phyloP scores from a whole-genome alignment of 176 grass and related monocot genomes.

The Rhynchospora pubera region DNA sequence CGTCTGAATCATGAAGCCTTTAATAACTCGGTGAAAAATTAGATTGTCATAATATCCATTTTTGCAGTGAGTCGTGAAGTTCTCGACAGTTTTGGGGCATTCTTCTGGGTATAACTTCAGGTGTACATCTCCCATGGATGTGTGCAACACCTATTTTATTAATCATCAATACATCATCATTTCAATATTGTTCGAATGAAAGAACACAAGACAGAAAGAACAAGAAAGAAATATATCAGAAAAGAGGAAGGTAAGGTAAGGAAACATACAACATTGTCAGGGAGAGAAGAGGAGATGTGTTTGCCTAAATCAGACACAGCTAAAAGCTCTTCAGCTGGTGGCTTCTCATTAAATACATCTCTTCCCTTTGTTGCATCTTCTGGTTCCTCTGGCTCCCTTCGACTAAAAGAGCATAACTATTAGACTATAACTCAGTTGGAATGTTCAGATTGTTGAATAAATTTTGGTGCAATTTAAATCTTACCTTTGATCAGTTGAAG shows the following conservation, averaged over 20 bases:
- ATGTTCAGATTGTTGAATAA: constrained; percentile 5
- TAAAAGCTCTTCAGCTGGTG: constrained; percentile 93
- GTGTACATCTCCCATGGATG: constrained; percentile 93
- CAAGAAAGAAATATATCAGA: constrained; percentile 13
- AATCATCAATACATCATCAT: neutral
- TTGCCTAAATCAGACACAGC: constrained; percentile 88
- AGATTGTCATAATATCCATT: constrained; percentile 98
- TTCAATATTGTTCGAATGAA: neutral
- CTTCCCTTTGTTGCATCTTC: constrained; percentile 98
- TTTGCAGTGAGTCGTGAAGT: constrained; percentile 94
- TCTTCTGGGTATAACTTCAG: constrained; percentile 93
- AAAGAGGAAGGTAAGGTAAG: neutral
- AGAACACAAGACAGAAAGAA: neutral
- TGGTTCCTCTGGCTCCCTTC: constrained; percentile 89
- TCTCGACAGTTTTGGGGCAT: constrained; percentile 98
- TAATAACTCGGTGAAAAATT: constrained; percentile 97
- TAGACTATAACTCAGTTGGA: constrained; percentile 7
- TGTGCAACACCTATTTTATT: constrained; percentile 66
- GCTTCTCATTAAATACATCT: constrained; percentile 98
- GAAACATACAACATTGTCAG: constrained; percentile 76
- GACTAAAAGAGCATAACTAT: constrained; percentile 38
- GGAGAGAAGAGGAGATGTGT: constrained; percentile 71
- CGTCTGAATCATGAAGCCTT: constrained; percentile 95
- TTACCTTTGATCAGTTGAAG: neutral
- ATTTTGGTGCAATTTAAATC: neutral